Conservation (phyloP, 495 filamentous ascomycete genomes). For the Aspergillus funiculosus region DNA sequence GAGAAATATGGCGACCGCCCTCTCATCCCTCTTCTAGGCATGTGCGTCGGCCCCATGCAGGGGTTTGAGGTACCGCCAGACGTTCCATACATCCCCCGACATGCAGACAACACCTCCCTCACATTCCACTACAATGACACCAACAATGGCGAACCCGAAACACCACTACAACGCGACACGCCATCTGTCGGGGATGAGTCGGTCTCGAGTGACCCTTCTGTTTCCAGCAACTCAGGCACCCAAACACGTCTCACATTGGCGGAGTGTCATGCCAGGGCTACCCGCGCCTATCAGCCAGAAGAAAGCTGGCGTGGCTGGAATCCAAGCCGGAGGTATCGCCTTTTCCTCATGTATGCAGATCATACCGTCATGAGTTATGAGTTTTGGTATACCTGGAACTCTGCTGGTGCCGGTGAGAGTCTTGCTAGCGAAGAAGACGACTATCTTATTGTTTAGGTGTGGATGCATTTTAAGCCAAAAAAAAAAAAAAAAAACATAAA, state of each 20-base stretch:
- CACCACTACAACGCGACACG: too few relatives aligned
- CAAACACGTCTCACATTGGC: conserved; percentile 1
- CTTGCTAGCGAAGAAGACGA: conserved; percentile 11
- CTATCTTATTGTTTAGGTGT: conserved; percentile 12
- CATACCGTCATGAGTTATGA: conserved; percentile 80
- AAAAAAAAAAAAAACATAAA: too few relatives aligned
- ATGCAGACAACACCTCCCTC: conserved; percentile 21
- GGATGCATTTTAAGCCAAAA: not conserved
- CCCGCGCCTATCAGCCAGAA: conserved; percentile 31
- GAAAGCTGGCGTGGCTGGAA: conserved; percentile 40
- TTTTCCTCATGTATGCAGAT: conserved; percentile 72
- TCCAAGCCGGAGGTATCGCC: conserved; percentile 51
- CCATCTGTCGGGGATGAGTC: too few relatives aligned
- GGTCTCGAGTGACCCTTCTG: too few relatives aligned
- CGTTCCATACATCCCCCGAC: conserved; percentile 32
- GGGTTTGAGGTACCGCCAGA: conserved; percentile 45
- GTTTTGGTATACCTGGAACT: conserved; percentile 47
- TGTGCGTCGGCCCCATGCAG: conserved; percentile 57
- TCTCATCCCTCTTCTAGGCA: conserved; percentile 45
- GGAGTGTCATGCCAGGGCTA: conserved; percentile 38
- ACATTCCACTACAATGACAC: conserved; percentile 30
- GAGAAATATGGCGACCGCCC: conserved; percentile 41
- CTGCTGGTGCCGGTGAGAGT: not conserved
- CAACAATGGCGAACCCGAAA: conserved; percentile 19
- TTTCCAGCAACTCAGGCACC: not conserved